Percentiles rank a stretch among this genome's conserved stretches.
phyloP scores from a whole-genome alignment of 306 rosid species.

The Mimosa bimucronata region DNA sequence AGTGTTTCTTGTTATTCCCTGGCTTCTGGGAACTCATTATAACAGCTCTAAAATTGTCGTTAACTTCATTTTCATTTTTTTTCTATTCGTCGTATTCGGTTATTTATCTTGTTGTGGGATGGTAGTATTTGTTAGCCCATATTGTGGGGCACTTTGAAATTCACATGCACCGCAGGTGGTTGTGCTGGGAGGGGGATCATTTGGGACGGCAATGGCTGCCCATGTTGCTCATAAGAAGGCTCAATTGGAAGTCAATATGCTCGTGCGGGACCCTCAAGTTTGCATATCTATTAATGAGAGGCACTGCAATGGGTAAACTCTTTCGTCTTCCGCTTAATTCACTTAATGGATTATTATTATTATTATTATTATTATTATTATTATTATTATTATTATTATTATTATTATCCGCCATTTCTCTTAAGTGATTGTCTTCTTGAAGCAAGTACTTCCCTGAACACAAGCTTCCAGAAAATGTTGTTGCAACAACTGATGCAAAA shows the following conservation, averaged over 20 bases:
- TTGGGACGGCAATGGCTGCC: slow-evolving; percentile 97
- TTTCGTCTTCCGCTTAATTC: slow-evolving; percentile 15
- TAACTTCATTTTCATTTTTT: not conserved
- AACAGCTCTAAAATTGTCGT: not conserved
- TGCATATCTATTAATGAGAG: slow-evolving; percentile 72
- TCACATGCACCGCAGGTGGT: slow-evolving; percentile 59
- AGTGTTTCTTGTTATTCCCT: not conserved
- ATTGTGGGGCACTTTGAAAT: slow-evolving; percentile 15
- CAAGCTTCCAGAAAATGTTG: slow-evolving; percentile 73
- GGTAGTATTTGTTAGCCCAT: not conserved
- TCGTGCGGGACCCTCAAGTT: slow-evolving; percentile 83
- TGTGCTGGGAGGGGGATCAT: slow-evolving; percentile 97
- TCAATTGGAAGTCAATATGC: slow-evolving; percentile 80
- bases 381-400: not conserved
- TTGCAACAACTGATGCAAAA: slow-evolving; percentile 88
- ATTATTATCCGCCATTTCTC: slow-evolving; percentile 15
- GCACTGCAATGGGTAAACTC: slow-evolving; percentile 64
- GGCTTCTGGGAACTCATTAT: not conserved
- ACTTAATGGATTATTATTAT: not conserved
- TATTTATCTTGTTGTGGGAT: not conserved
- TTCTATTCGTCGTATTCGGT: not conserved
- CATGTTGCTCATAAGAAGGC: slow-evolving; percentile 84
- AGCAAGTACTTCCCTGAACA: slow-evolving; percentile 86
- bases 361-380: not conserved
- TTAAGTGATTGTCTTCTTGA: slow-evolving; percentile 31